Base-by-base conservation (phyloP, 2,329 filamentous ascomycete genomes). In the Tolypocladium paradoxum region DNA sequence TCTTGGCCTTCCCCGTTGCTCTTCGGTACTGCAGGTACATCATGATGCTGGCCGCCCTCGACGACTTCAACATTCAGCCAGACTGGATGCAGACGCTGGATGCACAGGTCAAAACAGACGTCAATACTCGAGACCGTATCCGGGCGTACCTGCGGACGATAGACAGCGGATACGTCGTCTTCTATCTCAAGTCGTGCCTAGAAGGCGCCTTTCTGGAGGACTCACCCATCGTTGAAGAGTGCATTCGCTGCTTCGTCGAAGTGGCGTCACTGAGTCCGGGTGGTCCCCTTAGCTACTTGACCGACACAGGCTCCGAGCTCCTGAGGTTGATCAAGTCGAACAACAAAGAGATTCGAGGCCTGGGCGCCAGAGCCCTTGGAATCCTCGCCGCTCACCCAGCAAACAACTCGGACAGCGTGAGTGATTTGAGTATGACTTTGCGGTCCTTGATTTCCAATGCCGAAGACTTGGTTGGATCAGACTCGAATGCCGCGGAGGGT, bases 11-110 rank as follows among this genome's bases (percentile, higher is more conserved):
- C 55, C 76, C 84, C 0, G 72, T 84, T n/a, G 82, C 88, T 1
- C 74, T 93, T 29, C 76, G 76, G 6, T 95, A 90, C 60, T 83
- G 83, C 61, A 76, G 73, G 56, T 70, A 75, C 24, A 76, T 81
- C 2, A 62, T 83, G 52, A 71, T 81, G 45, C 68, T 82, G 2
- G 62, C 72, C 1, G 77, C 76, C 0, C 65, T 81, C 3, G 64
- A 68, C 38, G 68, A 77, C 49, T 73, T 77, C 53, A 76, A 79
- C 11, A 67, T 90, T 27, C 86, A 92, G 59, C 83, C 86, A 47
- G 88, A 92, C 57, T 97, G 93, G 93, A 87, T 90, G 64, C 77
- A 84, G 47, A 85, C 87, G 59, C 74, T 97, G 2, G 87, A 91
- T 59, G 81, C 83, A 1, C 76, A 86, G 7, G 75, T 93, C 33